Base-by-base conservation (phyloP, 1,284 basidiomycete genomes). In the Malassezia arunalokei region DNA sequence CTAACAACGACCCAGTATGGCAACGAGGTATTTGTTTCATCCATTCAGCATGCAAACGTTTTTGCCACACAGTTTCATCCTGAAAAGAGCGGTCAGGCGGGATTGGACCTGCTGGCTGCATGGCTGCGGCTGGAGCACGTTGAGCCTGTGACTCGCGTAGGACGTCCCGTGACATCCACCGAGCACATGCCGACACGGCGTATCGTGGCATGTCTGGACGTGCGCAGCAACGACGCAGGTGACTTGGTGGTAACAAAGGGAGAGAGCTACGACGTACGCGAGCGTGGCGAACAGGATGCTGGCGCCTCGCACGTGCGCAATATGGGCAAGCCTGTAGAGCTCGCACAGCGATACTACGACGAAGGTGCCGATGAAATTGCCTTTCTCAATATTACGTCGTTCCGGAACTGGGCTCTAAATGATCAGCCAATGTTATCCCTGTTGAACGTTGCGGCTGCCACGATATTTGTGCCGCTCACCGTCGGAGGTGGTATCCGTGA, bases 221-320 rank as follows among this genome's bases (percentile, higher is more conserved):
- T 99, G 31, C 84, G 94, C 40, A 82, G 88, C 35, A 98, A 98
- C 76, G 94, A 99, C 73, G 75, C 84, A 30, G 94, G 94, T 41
- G 94, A 99, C 74, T 82, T 99, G 47, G 91, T 99, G 52, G 94
- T 99, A 1, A 99, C 94, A 44, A 99, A 99, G 77, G 94, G 94
- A 50, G 94, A 99, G 75, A 91, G 94, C 72, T 99, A 99, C 77
- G 89, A 96, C 70, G 92, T 96, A 12, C 86, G 92, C 51, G 92
- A 96, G 74, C 65, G 69, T 45, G 59, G 59, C 15, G 8, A 51
- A 44, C 11, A 11, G 15, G 33, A 35, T 11, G 44, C 56, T 1
- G 33, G 56, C 8, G 40, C 49, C 11, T 62, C 61, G 27, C 82
- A 83, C 4, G 94, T 99, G 6, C 85, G 94, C 59, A 98, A 99